phyloP scores from a whole-genome alignment of 495 filamentous ascomycete genomes.

The Saxophila tyrrhenica region DNA sequence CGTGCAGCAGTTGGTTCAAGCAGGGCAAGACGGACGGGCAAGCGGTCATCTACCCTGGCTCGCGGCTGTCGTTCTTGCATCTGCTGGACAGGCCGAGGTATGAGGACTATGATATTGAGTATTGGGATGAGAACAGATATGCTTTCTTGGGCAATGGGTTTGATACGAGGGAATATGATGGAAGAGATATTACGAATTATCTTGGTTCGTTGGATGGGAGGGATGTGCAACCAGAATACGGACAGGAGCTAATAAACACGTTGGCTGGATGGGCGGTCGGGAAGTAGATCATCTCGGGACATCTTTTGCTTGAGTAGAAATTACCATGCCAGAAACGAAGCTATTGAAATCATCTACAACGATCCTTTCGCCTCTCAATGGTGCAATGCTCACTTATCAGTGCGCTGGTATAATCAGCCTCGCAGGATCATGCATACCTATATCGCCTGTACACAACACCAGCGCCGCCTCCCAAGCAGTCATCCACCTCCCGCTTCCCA shows the following conservation, averaged over 20 bases:
- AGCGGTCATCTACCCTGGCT: conserved; percentile 33
- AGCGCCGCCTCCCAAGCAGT: too few relatives aligned
- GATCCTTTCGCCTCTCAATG: too few relatives aligned
- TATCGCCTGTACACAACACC: too few relatives aligned
- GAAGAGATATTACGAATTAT: conserved; percentile 32
- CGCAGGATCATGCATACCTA: too few relatives aligned
- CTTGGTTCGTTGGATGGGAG: conserved; percentile 25
- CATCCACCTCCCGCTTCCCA: too few relatives aligned
- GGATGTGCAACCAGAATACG: conserved; percentile 29
- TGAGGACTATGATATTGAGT: conserved; percentile 36
- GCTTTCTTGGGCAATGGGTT: conserved; percentile 37
- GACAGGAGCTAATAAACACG: conserved; percentile 22
- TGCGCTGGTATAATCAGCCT: too few relatives aligned
- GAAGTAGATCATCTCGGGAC: conserved; percentile 4
- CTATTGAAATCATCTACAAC: too few relatives aligned
- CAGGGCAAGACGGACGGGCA: conserved; percentile 29
- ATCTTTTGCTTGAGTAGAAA: too few relatives aligned
- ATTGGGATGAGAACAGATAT: conserved; percentile 31
- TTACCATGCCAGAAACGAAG: too few relatives aligned
- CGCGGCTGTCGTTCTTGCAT: conserved; percentile 33
- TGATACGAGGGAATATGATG: conserved; percentile 27
- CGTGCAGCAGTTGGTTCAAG: conserved; percentile 34
- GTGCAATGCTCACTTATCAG: too few relatives aligned
- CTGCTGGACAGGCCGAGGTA: conserved; percentile 29
- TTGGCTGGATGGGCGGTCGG: conserved; percentile 25